Evolutionary conservation across 2,329 filamentous ascomycete genomes (phyloP).

Genomic region (Bimuria novae-zelandiae): DNA sequence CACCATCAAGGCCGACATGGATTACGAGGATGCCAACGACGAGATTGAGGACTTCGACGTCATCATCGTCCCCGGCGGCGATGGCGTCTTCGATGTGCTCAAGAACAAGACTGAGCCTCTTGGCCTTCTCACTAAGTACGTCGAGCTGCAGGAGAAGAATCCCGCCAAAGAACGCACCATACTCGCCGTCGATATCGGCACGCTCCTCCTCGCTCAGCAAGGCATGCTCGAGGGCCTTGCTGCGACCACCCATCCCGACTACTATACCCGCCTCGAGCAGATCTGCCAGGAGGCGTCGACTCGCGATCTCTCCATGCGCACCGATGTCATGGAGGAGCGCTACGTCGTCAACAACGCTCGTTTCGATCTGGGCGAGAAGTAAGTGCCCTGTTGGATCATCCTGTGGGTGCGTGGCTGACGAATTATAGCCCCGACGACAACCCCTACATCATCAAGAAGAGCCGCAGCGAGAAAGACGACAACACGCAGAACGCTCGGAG

Average conservation of each 20-base stretch:
- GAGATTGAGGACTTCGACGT: slow-evolving; percentile 76
- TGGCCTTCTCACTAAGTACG: slow-evolving; percentile 73
- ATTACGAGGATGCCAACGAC: slow-evolving; percentile 77
- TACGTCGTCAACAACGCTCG: slow-evolving; percentile 92
- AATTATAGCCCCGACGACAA: slow-evolving; percentile 69
- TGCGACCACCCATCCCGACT: slow-evolving; percentile 82
- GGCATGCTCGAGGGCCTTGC: slow-evolving; percentile 79
- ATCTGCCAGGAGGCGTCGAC: slow-evolving; percentile 75
- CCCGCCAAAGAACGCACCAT: slow-evolving; percentile 80
- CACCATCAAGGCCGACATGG: slow-evolving; percentile 73
- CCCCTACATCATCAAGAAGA: slow-evolving; percentile 76
- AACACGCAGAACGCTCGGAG: slow-evolving; percentile 45
- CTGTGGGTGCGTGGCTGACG: background rate
- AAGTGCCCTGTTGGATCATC: slow-evolving; percentile 9
- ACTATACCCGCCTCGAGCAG: slow-evolving; percentile 79
- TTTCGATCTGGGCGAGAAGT: slow-evolving; percentile 76
- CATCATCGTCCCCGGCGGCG: slow-evolving; percentile 76
- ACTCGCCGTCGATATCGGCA: slow-evolving; percentile 78
- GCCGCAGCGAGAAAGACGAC: slow-evolving; percentile 51
- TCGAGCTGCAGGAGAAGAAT: slow-evolving; percentile 79
- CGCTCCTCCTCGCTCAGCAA: slow-evolving; percentile 75
- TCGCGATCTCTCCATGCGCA: slow-evolving; percentile 73
- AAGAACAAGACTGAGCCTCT: slow-evolving; percentile 66
- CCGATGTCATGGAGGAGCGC: slow-evolving; percentile 80
- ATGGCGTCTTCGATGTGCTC: slow-evolving; percentile 63